A percentile compares a stretch with the other conserved stretches of the same genome.
These are phyloP conservation scores for Cladosporium austrohemisphaericum DNA, from an alignment of 2,329 filamentous ascomycete genomes.

Conservation along the genomic window DNA sequence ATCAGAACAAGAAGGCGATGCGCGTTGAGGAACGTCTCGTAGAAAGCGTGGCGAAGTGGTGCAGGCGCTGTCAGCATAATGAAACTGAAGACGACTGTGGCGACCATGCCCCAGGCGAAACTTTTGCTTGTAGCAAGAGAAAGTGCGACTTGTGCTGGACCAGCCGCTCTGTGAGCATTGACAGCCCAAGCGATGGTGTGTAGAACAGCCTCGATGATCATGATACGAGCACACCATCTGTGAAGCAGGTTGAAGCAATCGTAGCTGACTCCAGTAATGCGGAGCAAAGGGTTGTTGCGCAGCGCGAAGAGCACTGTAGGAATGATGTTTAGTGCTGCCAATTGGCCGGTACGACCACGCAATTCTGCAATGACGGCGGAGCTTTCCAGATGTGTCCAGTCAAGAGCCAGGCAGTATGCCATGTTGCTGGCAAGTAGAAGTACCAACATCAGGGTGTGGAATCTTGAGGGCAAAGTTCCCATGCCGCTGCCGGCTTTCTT, in stretches of 20 bases:
- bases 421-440: constrained; percentile 70
- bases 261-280: constrained; percentile 79
- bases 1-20: constrained; percentile 74
- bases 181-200: constrained; percentile 72
- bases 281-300: constrained; percentile 89
- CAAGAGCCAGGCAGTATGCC: constrained; percentile 69
- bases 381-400: constrained; percentile 49
- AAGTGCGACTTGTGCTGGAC: constrained; percentile 55
- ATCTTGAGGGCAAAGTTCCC: constrained; percentile 74
- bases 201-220: constrained; percentile 64
- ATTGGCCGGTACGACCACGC: constrained; percentile 76
- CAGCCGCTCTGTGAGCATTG: constrained; percentile 58
- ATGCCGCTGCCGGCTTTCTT: constrained; percentile 67
- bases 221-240: constrained; percentile 75
- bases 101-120: constrained; percentile 61
- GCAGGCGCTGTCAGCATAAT: constrained; percentile 70
- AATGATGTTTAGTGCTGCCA: constrained; percentile 86
- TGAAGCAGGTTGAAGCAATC: constrained; percentile 93
- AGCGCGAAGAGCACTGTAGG: constrained; percentile 84
- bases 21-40: constrained; percentile 88
- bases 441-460: constrained; percentile 67
- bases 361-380: constrained; percentile 70
- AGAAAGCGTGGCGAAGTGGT: constrained; percentile 86
- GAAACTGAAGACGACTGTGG: constrained; percentile 56
- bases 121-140: constrained; percentile 59